Evolutionary conservation across 768 basidiomycete species (phyloP).

Genomic region (Suillus fuscotomentosus): DNA sequence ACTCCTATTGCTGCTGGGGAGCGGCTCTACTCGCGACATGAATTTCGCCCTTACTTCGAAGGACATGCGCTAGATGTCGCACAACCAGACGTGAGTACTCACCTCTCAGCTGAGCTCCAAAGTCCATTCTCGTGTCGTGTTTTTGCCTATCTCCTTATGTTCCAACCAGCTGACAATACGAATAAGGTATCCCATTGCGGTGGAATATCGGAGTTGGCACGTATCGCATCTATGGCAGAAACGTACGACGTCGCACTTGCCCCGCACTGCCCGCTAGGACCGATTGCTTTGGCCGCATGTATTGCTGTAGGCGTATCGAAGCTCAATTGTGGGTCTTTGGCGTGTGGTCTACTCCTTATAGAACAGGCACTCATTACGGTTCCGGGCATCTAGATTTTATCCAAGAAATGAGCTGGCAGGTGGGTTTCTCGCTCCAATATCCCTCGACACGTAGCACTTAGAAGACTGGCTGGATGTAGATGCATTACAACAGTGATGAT

Average conservation of each 20-base stretch:
- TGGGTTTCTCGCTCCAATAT: conserved; percentile 15
- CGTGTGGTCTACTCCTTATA: background rate
- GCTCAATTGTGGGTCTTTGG: conserved; percentile 50
- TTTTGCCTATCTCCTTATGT: background rate
- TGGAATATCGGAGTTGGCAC: conserved; percentile 57
- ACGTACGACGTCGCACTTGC: conserved; percentile 72
- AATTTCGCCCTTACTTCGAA: conserved; percentile 67
- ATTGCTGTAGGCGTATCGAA: conserved; percentile 59
- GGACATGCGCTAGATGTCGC: conserved; percentile 63
- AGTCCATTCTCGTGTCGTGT: background rate
- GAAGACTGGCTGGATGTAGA: conserved; percentile 31
- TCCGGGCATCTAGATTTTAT: conserved; percentile 42
- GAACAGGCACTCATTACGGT: background rate
- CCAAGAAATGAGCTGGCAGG: conserved; percentile 68
- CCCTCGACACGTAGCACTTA: background rate
- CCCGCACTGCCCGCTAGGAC: conserved; percentile 72
- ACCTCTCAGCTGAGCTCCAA: background rate
- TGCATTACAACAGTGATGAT: conserved; percentile 60
- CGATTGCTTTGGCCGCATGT: conserved; percentile 69
- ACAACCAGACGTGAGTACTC: conserved; percentile 57
- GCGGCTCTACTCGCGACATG: conserved; percentile 58
- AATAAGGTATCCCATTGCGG: conserved; percentile 56
- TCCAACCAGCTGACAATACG: background rate
- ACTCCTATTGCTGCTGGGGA: conserved; percentile 67
- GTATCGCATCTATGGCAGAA: conserved; percentile 58